Evolutionary conservation across 306 rosid species (phyloP), one percentile per base, ranked within the genome.

Genomic region (Mucuna pruriens): DNA sequence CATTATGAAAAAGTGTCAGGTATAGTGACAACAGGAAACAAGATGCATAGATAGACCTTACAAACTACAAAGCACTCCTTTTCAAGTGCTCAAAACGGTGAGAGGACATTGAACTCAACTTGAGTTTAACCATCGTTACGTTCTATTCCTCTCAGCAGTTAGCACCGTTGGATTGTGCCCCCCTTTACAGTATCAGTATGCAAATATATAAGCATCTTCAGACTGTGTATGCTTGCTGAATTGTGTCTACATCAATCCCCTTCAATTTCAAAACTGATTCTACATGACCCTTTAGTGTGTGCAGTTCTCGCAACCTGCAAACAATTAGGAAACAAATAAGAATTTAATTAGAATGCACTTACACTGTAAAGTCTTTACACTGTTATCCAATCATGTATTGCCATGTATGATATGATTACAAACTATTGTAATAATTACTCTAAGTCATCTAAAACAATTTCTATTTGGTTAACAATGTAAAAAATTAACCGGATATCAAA

Each of bases 191-290:
- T 57, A 85, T 67, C 39, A 49, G 45, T 8, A 71, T 42, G 77
- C 80, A 61, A 58, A 76, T 75, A 68, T 57, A 81, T 67, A 34
- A 33, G 34, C 63, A 71, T 75, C 78, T 58, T 92, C 87, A 92
- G 29, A 92, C 97, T 0, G 97, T 92, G 86, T 92, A 92, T 17
- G 97, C 85, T 85, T 92, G 97, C 84, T 92, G 97, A 79, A 92
- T 92, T 62, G 97, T 92, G 85, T 91, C 95, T 1, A 91, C 91
- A 76, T 92, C 97, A 0, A 92, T 94, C 7, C 94, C 94, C 87
- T 92, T 92, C 87, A 89, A 80, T 66, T 93, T 89, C 91, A 92
- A 93, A 72, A 92, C 97, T 13, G 95, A 90, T 78, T 92, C 97
- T n/a, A 92, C 95, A 17, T 92, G 97, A 26, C 97, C 97, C 74